These are phyloP conservation scores for Ichthyophthirius multifiliis DNA, from an alignment of 169 alveolate species.

Conservation along the genomic window DNA sequence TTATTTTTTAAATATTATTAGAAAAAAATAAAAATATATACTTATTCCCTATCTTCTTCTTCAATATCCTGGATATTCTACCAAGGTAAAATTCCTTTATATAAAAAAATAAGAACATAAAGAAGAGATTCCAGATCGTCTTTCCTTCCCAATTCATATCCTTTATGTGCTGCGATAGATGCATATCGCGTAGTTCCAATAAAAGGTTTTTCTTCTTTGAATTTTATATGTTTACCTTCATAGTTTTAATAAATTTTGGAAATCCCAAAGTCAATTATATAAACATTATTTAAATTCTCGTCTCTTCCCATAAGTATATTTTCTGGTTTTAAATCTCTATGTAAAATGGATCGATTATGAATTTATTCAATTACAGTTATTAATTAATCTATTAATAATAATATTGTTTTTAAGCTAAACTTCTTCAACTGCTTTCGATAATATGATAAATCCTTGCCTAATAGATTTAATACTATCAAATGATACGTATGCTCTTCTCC, in stretches of 20 bases:
- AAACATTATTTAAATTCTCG: constrained; percentile 50
- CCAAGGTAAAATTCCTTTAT: constrained; percentile 67
- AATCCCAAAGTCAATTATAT: constrained; percentile 61
- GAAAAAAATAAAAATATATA: too few species aligned
- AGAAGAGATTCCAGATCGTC: constrained; percentile 64
- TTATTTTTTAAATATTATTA: too few species aligned
- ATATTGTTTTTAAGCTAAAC: too few species aligned
- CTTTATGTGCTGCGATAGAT: constrained; percentile 69
- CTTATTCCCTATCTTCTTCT: too few species aligned
- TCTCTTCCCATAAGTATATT: constrained; percentile 60
- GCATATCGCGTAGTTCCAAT: constrained; percentile 81
- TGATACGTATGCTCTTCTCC: too few species aligned
- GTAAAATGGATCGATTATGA: constrained; percentile 53
- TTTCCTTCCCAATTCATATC: constrained; percentile 66
- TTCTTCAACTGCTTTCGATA: too few species aligned
- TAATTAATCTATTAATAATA: too few species aligned
- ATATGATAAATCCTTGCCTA: too few species aligned
- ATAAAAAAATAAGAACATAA: constrained; percentile 49
- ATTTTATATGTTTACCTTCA: constrained; percentile 58
- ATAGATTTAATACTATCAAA: too few species aligned
- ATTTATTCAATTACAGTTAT: too few species aligned
- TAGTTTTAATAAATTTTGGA: constrained; percentile 57
- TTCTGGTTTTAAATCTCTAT: constrained; percentile 70
- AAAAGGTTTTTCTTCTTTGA: constrained; percentile 50
- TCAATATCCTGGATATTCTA: too few species aligned